Percentiles rank a stretch among this genome's conserved stretches.
Conservation (phyloP, 164 flowering plant genomes). For the Cinnamomum chago region DNA sequence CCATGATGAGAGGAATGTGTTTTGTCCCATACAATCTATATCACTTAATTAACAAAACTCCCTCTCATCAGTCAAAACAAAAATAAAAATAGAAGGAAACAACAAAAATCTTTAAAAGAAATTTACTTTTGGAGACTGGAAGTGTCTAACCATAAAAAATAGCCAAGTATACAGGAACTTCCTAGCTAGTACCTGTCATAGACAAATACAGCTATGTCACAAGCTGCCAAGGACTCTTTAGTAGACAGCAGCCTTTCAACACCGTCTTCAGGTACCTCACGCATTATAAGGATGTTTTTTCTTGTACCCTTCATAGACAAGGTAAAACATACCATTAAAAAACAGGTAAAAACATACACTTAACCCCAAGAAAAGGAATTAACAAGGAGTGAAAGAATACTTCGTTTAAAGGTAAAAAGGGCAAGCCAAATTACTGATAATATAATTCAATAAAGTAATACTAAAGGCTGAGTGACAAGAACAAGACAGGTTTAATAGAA, state of each 20-base stretch:
- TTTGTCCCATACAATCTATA: neutral
- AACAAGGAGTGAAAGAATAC: neutral
- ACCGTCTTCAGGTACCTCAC: conserved; percentile 78
- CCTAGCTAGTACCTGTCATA: conserved; percentile 70
- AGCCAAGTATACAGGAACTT: neutral
- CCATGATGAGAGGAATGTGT: neutral
- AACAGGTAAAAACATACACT: neutral
- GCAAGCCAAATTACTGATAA: neutral
- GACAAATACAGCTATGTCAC: conserved; percentile 86
- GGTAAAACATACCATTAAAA: neutral
- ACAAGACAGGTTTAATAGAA: neutral
- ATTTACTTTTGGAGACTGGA: neutral
- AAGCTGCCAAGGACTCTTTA: conserved; percentile 76
- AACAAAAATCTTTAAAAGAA: neutral
- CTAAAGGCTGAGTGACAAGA: neutral
- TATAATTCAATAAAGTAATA: too few species aligned
- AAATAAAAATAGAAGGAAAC: neutral
- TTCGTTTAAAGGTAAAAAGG: neutral
- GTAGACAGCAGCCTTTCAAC: conserved; percentile 46
- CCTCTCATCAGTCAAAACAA: neutral
- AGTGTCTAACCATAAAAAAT: neutral
- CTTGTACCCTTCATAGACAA: conserved; percentile 47
- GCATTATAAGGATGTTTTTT: conserved; percentile 62
- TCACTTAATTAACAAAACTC: neutral
- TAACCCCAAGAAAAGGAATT: neutral